These are phyloP conservation scores for Phytomonas sp. DNA, from an alignment of 208 protist genomes.

Conservation along the genomic window DNA sequence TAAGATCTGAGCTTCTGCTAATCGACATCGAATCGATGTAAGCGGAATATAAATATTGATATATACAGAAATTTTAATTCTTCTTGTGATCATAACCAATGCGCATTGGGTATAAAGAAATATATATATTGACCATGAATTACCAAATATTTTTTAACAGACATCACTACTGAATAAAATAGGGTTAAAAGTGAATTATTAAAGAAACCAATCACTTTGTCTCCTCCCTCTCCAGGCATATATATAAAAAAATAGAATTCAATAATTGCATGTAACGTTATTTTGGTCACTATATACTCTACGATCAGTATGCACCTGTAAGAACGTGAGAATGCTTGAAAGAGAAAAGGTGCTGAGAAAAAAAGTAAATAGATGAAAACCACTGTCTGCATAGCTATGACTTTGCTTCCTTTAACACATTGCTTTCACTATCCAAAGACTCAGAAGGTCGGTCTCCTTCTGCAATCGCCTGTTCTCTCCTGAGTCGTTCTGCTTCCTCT, in stretches of 20 bases:
- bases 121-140: not conserved
- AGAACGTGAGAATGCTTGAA: not conserved
- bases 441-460: slow-evolving; percentile 27
- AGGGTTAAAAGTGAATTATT: not conserved
- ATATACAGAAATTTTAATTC: not conserved
- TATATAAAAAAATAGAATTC: not conserved
- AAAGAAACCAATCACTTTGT: not conserved
- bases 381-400: slow-evolving; percentile 1
- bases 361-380: slow-evolving; percentile 3
- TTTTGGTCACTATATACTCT: not conserved
- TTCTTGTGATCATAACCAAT: not conserved
- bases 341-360: not conserved
- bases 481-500: slow-evolving; percentile 52
- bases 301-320: not conserved
- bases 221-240: not conserved
- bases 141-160: not conserved
- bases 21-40: not conserved
- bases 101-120: not conserved
- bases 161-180: not conserved
- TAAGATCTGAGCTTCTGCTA: not conserved
- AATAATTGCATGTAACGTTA: not conserved
- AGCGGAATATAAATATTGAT: not conserved
- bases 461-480: slow-evolving; percentile 34
- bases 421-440: not conserved
- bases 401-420: not conserved